Conservation (phyloP, 768 basidiomycete species). For the Agaricus blazei region DNA sequence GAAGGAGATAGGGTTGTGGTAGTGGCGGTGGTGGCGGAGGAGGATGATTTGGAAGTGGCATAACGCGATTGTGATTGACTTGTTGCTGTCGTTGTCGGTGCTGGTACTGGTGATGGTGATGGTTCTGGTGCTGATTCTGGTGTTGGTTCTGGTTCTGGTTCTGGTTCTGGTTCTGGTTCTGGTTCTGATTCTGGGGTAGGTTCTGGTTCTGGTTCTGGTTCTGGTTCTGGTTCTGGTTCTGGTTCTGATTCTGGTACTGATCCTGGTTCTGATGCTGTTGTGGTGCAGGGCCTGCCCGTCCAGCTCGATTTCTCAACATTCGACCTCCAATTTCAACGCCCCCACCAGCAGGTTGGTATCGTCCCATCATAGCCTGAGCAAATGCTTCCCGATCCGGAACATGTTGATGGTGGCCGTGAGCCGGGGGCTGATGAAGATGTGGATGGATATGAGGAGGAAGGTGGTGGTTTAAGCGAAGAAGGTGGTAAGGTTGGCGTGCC, state of each 20-base stretch:
- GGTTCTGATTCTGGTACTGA: too few species aligned
- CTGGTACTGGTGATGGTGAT: too few species aligned
- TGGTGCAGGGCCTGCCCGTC: neutral
- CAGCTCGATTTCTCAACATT: neutral
- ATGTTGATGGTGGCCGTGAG: neutral
- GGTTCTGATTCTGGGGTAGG: too few species aligned
- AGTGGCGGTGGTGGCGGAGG: too few species aligned
- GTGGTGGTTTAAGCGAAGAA: neutral
- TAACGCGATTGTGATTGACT: neutral
- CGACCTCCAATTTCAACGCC: conserved; percentile 1
- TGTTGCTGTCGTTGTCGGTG: neutral
- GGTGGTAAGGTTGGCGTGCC: neutral
- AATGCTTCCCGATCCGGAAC: neutral
- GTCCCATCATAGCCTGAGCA: conserved; percentile 1
- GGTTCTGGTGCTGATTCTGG: too few species aligned
- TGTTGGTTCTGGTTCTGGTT: too few species aligned
- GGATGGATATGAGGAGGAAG: neutral
- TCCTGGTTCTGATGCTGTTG: too few species aligned
- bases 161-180: too few species aligned
- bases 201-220: too few species aligned
- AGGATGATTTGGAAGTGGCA: too few species aligned
- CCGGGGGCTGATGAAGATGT: neutral
- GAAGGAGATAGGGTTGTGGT: too few species aligned
- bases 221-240: too few species aligned
- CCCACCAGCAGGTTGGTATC: neutral